Conservation (phyloP, 805 yeast species). For the Metschnikowia cubensis region DNA sequence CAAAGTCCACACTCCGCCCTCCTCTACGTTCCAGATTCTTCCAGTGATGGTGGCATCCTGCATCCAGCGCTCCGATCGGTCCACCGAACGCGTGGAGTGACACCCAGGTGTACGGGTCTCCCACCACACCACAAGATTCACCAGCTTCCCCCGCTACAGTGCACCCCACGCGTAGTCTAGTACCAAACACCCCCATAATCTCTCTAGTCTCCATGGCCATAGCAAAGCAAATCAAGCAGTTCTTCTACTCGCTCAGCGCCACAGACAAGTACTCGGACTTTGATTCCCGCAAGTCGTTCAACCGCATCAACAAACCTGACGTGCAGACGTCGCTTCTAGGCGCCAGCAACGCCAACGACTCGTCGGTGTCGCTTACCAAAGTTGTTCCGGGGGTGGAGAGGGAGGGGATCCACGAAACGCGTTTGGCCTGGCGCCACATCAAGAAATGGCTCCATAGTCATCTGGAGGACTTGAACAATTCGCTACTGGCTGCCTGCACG, state of each 20-base stretch:
- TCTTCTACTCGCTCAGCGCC: conserved; percentile 60
- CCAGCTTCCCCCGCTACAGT: no score
- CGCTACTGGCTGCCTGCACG: conserved; percentile 77
- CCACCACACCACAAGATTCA: no score
- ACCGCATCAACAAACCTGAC: conserved; percentile 41
- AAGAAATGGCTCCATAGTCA: conserved; percentile 77
- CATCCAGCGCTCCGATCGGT: no score
- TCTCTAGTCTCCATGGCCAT: conserved; percentile 16
- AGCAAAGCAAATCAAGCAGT: conserved; percentile 48
- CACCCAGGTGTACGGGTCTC: no score
- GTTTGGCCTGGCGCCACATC: conserved; percentile 85
- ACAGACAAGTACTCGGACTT: conserved; percentile 69
- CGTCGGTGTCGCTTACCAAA: conserved; percentile 17
- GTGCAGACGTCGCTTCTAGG: conserved; percentile 28
- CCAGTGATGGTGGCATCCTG: no score
- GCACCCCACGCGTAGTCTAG: no score
- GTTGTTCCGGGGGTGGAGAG: conserved; percentile 28
- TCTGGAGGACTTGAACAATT: conserved; percentile 77
- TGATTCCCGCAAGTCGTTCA: conserved; percentile 45
- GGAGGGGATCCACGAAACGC: conserved; percentile 71
- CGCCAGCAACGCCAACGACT: conserved; percentile 25
- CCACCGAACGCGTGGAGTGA: no score
- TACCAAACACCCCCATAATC: no score
- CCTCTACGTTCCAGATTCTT: no score
- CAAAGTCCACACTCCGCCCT: no score